Percentiles rank a stretch among this genome's conserved stretches.
Evolutionary conservation across 192 early-diverging fungal species (phyloP).

Genomic region (Backusella psychrophila): DNA sequence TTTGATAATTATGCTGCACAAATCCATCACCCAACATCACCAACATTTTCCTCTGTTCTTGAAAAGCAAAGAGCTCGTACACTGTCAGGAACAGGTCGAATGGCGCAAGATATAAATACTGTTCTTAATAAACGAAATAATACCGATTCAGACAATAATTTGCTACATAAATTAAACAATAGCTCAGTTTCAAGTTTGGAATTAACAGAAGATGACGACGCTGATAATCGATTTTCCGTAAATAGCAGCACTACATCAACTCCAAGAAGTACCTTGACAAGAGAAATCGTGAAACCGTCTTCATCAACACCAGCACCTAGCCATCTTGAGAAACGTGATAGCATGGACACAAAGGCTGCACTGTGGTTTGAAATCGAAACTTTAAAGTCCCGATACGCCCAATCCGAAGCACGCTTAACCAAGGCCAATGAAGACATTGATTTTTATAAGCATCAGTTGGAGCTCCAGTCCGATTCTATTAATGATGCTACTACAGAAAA

Average conservation of each 20-base stretch:
- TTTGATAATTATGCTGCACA: not conserved
- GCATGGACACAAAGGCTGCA: not conserved
- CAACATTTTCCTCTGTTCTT: not conserved
- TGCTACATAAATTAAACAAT: not conserved
- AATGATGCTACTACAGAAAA: not conserved
- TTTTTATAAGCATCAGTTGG: slow-evolving; percentile 10
- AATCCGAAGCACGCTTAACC: not conserved
- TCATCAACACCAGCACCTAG: not conserved
- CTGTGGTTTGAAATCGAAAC: slow-evolving; percentile 12
- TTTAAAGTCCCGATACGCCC: slow-evolving; percentile 6
- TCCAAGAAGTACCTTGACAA: not conserved
- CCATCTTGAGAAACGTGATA: not conserved
- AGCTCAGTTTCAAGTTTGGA: not conserved
- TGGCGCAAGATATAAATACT: not conserved
- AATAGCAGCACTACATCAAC: not conserved
- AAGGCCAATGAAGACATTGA: slow-evolving; percentile 7
- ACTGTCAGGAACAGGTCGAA: not conserved
- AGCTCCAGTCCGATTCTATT: not conserved
- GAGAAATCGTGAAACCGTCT: not conserved
- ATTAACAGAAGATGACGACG: not conserved
- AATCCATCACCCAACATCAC: not conserved
- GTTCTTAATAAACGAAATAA: slow-evolving; percentile 1
- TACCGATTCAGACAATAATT: not conserved
- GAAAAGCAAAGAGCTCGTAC: not conserved
- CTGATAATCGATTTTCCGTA: not conserved